Base-by-base conservation (phyloP, 208 protist genomes). In the Wallacemonas sp. region DNA sequence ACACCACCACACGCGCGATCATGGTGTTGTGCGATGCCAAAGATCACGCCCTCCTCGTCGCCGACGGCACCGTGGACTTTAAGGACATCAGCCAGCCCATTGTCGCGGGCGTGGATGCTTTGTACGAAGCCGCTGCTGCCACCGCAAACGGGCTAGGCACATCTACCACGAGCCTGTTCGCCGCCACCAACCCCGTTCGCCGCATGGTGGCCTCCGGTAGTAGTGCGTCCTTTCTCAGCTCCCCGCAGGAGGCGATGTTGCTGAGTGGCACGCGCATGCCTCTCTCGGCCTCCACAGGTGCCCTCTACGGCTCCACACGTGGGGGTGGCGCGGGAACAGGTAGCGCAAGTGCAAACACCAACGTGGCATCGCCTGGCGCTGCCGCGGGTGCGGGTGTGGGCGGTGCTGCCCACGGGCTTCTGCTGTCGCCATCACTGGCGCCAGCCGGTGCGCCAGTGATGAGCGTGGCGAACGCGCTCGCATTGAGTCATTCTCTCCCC, bases 51-150 rank as follows among this genome's bases (percentile, higher is more conserved):
- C 75, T 92, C 58, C 73, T 77, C 8, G 83, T 89, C 21, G 89
- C 76, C 6, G 88, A 94, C 55, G 88, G 88, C 24, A 76, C 87
- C 36, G 80, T 94, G 5, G 56, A 49, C 38, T 62, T 62, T 39
- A 62, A 45, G 41, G 56, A 62, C 15, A 22, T 62, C 14, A 30
- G 30, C 15, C 51, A 58, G 51, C 51, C 51, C 51, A 58, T 58
- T 19, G 26, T 6, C 47, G 36, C 28, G 24, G 53, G 49, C 11
- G 26, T 60, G 26, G 38, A 36, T 59, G 14, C 55, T 45, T 17
- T 45, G 39, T 51, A 11, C 45, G 47, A 31, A 46, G 42, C 42
- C 11, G 42, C 42, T 26, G 46, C 46, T 26, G 22, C 46, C 46
- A 54, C 21, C 21, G 46, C 15, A 11, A 46, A 30, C 51, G 36